Conservation (phyloP, 257 asterid genomes). For the Solanum medicagineum region DNA sequence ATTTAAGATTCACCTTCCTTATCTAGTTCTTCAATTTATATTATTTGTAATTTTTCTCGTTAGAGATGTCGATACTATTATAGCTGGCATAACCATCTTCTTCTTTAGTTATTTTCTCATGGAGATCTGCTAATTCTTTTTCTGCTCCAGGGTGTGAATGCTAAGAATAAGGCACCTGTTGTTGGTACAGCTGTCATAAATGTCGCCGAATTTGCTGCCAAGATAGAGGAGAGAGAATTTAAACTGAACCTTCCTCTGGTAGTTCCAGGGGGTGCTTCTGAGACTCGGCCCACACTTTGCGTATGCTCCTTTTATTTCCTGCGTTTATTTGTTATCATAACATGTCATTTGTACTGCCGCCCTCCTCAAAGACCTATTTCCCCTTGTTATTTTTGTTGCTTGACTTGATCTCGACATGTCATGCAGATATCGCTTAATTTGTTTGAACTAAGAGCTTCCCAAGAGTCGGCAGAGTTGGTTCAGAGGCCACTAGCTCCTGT, state of each 20-base stretch:
- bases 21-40: background rate
- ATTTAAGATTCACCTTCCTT: background rate
- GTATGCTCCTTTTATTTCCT: conserved; percentile 26
- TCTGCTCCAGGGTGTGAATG: conserved; percentile 36
- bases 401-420: background rate
- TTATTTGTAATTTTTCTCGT: background rate
- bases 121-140: background rate
- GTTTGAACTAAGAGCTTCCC: conserved; percentile 41
- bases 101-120: background rate
- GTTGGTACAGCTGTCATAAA: conserved; percentile 57
- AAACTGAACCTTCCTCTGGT: conserved; percentile 59
- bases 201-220: conserved; percentile 69
- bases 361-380: background rate
- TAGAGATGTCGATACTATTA: background rate
- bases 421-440: conserved; percentile 61
- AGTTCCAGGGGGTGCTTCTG: conserved; percentile 29
- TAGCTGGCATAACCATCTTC: background rate
- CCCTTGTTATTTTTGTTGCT: background rate
- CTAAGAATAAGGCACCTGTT: conserved; percentile 45
- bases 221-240: conserved; percentile 36
- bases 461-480: conserved; percentile 35
- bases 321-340: background rate
- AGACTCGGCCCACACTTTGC: conserved; percentile 33
- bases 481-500: conserved; percentile 39
- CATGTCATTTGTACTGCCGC: background rate